Base-by-base conservation (phyloP, 2,329 filamentous ascomycete species). In the Aspergillus brunneoviolaceus region DNA sequence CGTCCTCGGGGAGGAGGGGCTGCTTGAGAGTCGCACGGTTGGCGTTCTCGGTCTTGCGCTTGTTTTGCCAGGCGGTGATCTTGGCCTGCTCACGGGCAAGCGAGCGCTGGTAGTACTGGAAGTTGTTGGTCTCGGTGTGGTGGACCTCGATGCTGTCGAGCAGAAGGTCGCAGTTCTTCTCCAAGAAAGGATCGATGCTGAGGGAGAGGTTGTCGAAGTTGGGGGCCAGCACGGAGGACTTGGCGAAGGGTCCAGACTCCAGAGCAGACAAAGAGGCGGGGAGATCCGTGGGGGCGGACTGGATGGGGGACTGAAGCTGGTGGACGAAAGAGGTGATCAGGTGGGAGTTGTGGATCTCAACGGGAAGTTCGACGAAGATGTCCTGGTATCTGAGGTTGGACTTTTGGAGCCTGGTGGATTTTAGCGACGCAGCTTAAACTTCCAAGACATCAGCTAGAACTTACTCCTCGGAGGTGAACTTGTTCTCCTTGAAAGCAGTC, bases 121-220 rank as follows among this genome's bases (percentile, higher is more conserved):
- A 95, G 85, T 99, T 99, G 87, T 98, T 98, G 76, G 96, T 89
- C 80, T 99, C 95, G 62, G 93, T 96, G 82, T 98, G 95, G 83
- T 99, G 95, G 58, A 90, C 89, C 83, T 99, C 95, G 76, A 99
- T 96, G 82, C 90, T 92, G 74, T 99, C 95, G 64, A 98, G 87
- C 59, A 99, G 87, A 68, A 97, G 87, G 75, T 99, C 94, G 81
- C 92, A 96, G 55, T 94, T 96, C 86, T 97, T 96, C 85, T 98
- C 94, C 51, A 99, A 87, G 84, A 96, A 96, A 33, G 95, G 95
- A 76, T 99, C 95, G 78, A 98, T 96, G 66, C 90, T 91, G 64
- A 99, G 87, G 70, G 96, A 92, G 60, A 99, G 87, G 65, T 87
- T 87, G 72, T 97, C 93, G 76, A 92, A 88, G 73, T 96, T 96